Conservation (phyloP, 1,284 basidiomycete species). For the Lignosus rhinocerotis region DNA sequence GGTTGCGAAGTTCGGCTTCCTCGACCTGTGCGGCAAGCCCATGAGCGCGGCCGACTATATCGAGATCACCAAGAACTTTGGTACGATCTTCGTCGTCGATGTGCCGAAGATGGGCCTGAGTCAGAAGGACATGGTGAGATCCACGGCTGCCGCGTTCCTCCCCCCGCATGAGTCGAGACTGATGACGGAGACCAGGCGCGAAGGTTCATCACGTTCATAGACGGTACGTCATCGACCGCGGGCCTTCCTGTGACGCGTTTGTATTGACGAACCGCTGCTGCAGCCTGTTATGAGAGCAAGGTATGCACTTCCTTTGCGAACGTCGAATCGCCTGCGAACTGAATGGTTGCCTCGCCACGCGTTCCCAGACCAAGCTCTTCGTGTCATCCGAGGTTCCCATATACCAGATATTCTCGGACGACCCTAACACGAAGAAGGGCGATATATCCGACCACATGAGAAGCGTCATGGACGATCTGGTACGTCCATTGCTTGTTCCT, state of each 20-base stretch:
- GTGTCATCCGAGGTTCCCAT: constrained; percentile 90
- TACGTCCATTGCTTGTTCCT: constrained; percentile 39
- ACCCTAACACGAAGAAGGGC: constrained; percentile 42
- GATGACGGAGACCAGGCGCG: constrained; percentile 57
- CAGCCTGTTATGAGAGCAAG: constrained; percentile 91
- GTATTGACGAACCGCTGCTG: constrained; percentile 1
- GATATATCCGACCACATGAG: constrained; percentile 80
- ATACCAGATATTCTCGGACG: constrained; percentile 83
- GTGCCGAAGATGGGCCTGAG: constrained; percentile 88
- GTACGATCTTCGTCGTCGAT: constrained; percentile 86
- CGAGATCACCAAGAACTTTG: constrained; percentile 87
- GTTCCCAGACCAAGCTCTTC: constrained; percentile 78
- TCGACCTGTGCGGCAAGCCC: constrained; percentile 87
- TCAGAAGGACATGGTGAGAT: constrained; percentile 81
- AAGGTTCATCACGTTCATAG: constrained; percentile 97
- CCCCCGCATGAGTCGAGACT: background rate
- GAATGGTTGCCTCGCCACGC: background rate
- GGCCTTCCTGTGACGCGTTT: background rate
- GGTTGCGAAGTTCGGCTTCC: constrained; percentile 88
- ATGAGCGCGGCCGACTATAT: constrained; percentile 95
- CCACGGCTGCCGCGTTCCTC: background rate
- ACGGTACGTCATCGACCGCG: constrained; percentile 54
- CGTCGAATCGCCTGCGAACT: background rate
- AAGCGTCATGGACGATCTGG: constrained; percentile 88
- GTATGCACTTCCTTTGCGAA: constrained; percentile 35